These are phyloP conservation scores for Mortierella sp. DNA, from an alignment of 371 early-diverging fungal genomes.

Conservation along the genomic window DNA sequence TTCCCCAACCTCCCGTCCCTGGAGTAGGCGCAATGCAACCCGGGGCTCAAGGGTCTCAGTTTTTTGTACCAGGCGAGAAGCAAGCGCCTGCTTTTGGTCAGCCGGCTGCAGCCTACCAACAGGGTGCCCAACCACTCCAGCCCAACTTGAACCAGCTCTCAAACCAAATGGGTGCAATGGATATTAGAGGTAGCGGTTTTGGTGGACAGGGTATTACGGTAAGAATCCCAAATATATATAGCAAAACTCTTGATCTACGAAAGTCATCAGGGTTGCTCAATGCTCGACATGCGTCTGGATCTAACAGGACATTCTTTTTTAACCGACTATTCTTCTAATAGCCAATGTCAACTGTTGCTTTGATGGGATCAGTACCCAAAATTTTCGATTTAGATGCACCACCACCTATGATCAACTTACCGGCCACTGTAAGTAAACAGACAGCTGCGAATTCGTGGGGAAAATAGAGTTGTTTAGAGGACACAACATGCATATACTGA, in stretches of 20 bases:
- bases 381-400: slow-evolving; percentile 45
- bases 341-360: slow-evolving; percentile 48
- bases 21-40: slow-evolving; percentile 55
- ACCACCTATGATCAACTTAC: slow-evolving; percentile 63
- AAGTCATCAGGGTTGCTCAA: no score
- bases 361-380: slow-evolving; percentile 49
- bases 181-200: slow-evolving; percentile 42
- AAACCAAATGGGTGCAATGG: slow-evolving; percentile 52
- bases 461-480: background rate
- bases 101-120: slow-evolving; percentile 44
- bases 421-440: slow-evolving; percentile 62
- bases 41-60: slow-evolving; percentile 58
- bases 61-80: slow-evolving; percentile 52
- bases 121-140: slow-evolving; percentile 42
- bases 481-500: background rate
- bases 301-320: background rate
- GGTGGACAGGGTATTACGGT: slow-evolving; percentile 33
- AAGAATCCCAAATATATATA: slow-evolving; percentile 1
- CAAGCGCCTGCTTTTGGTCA: slow-evolving; percentile 37
- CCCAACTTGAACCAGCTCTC: slow-evolving; percentile 37
- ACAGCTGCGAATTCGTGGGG: background rate
- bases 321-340: background rate
- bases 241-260: background rate
- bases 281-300: background rate
- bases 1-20: slow-evolving; percentile 13